Conservation (phyloP, 257 asterid species). For the Orobanche coerulescens region DNA sequence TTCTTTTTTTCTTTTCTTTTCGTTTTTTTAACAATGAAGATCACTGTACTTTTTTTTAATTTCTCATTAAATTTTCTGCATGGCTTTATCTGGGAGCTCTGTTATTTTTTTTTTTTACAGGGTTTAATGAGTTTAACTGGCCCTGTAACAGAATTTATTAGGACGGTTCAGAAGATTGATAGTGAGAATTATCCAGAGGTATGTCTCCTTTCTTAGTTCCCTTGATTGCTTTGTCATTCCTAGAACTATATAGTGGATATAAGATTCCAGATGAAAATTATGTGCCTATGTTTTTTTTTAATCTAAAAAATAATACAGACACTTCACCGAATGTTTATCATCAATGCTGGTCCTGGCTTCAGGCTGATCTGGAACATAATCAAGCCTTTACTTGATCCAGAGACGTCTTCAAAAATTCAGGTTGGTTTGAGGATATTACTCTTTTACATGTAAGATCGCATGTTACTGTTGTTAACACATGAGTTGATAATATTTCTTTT, state of each 20-base stretch:
- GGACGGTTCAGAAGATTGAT: conserved; percentile 43
- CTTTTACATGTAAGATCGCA: background rate
- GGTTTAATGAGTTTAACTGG: conserved; percentile 40
- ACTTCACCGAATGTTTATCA: conserved; percentile 38
- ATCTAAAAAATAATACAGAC: conserved; percentile 29
- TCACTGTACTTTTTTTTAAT: background rate
- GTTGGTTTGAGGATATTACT: conserved; percentile 4
- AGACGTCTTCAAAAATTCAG: conserved; percentile 39
- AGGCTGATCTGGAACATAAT: conserved; percentile 42
- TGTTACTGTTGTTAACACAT: background rate
- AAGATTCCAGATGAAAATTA: background rate
- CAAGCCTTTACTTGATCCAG: conserved; percentile 49
- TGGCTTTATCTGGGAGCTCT: conserved; percentile 11
- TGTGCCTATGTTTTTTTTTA: conserved; percentile 1
- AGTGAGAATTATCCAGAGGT: conserved; percentile 48
- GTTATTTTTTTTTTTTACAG: conserved; percentile 31
- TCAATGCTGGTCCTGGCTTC: conserved; percentile 54
- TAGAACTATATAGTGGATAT: background rate
- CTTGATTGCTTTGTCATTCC: background rate
- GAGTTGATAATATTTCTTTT: background rate
- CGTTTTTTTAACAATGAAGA: background rate
- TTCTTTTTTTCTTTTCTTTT: background rate
- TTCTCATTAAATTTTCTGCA: background rate
- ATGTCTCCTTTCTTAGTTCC: background rate
- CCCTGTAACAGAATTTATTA: conserved; percentile 39